These are phyloP conservation scores for Anaeramoeba flamelloides DNA, from an alignment of 78 protist species.

Conservation along the genomic window DNA sequence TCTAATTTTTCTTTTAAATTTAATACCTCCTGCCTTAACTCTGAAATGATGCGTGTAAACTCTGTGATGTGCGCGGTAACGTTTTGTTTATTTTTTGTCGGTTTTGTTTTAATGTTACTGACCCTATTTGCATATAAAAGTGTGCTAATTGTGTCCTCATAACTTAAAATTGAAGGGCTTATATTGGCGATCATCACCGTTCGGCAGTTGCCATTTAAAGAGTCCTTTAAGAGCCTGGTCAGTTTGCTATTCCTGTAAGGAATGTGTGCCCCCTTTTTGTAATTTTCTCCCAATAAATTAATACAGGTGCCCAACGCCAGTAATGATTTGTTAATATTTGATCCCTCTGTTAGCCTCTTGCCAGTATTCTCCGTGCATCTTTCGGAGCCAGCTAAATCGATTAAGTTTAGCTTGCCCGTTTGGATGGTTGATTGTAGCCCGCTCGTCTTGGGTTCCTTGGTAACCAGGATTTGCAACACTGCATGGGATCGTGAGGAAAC, in stretches of 20 bases:
- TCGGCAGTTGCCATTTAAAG: constrained; percentile 80
- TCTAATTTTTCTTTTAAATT: neutral
- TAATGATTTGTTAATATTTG: constrained; percentile 77
- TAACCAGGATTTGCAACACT: constrained; percentile 10
- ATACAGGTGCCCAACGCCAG: constrained; percentile 81
- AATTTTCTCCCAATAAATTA: constrained; percentile 50
- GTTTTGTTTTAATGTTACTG: constrained; percentile 21
- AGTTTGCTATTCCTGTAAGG: constrained; percentile 57
- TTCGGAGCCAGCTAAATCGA: constrained; percentile 37
- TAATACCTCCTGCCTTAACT: neutral
- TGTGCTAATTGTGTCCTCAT: constrained; percentile 75
- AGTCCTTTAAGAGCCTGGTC: constrained; percentile 53
- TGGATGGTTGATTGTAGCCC: neutral
- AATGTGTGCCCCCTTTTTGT: constrained; percentile 7
- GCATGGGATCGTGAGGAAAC: constrained; percentile 35
- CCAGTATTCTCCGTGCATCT: constrained; percentile 18
- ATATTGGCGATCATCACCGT: constrained; percentile 83
- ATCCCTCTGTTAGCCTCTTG: constrained; percentile 24
- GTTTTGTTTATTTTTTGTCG: neutral
- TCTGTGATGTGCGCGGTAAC: neutral
- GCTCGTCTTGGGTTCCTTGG: neutral
- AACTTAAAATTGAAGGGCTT: constrained; percentile 18
- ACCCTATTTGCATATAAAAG: constrained; percentile 79
- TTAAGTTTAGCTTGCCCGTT: constrained; percentile 22
- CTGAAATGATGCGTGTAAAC: neutral